Percentiles rank a stretch among this genome's conserved stretches.
Conservation (phyloP, 1,284 basidiomycete genomes). For the Papiliotrema laurentii region DNA sequence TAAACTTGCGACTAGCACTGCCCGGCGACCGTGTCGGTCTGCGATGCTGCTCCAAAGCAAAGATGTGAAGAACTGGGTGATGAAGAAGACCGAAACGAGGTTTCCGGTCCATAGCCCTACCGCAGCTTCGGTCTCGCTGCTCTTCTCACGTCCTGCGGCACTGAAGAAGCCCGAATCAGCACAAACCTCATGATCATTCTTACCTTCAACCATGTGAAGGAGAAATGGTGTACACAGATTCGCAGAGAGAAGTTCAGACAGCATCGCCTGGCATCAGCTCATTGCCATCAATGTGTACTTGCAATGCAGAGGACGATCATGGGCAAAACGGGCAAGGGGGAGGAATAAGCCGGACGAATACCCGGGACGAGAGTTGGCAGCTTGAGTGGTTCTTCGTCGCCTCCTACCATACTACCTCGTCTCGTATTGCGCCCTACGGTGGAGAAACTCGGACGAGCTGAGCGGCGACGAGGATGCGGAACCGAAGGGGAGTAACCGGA, state of each 20-base stretch:
- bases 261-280: conserved; percentile 63
- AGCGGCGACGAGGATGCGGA: conserved; percentile 13
- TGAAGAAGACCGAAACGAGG: conserved; percentile 52
- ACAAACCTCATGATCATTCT: conserved; percentile 13
- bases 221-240: conserved; percentile 86
- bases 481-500: conserved; percentile 9
- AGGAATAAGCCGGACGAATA: conserved; percentile 51
- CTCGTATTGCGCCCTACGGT: conserved; percentile 15
- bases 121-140: conserved; percentile 42
- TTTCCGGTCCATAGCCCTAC: conserved; percentile 49
- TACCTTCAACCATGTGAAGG: conserved; percentile 87
- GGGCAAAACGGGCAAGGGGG: conserved; percentile 77
- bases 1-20: conserved; percentile 79
- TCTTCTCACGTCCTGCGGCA: conserved; percentile 23
- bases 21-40: conserved; percentile 79
- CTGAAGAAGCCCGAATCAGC: conserved; percentile 33
- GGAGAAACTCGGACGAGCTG: conserved; percentile 24
- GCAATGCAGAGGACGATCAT: conserved; percentile 90
- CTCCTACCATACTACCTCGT: conserved; percentile 2
- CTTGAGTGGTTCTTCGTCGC: conserved; percentile 28
- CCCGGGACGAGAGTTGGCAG: conserved; percentile 45
- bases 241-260: conserved; percentile 86
- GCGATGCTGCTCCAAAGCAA: conserved; percentile 90
- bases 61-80: conserved; percentile 75
- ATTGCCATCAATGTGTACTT: conserved; percentile 36